Base-by-base conservation (phyloP, 306 rosid genomes). In the Geum urbanum region DNA sequence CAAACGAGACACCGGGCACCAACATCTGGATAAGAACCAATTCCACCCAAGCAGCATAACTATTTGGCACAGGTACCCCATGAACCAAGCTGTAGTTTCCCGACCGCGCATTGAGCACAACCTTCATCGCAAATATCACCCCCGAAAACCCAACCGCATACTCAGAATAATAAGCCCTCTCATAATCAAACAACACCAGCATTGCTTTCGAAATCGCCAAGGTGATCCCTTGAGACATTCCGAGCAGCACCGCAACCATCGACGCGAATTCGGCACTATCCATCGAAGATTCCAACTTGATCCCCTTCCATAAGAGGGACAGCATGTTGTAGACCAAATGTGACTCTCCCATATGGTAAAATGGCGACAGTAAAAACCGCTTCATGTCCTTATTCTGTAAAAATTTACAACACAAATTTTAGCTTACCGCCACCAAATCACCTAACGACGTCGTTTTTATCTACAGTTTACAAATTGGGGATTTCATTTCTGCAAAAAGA, bases 221-320 rank as follows among this genome's bases (percentile, higher is more conserved):
- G 6, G 96, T 88, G 9, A 88, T 73, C 20, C 95, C 94, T 72
- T 90, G 98, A 9, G 97, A 90, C 74, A 90, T 74, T 24, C 83
- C 76, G 9, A 94, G 87, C 1, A 94, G 66, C 13, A 83, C 71
- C 64, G 95, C 89, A 6, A 87, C 79, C 92, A 87, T 88, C 32
- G 97, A 85, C 19, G 95, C 86, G 52, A 82, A 94, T 37, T 87
- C 70, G 0, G 60, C 6, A 53, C 95, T 88, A 37, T 92, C 89
- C 91, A 90, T 85, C 2, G 97, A 74, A 3, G 63, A 71, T 70
- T 94, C 98, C 55, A 94, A 74, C 16, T 83, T 90, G 61, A 87
- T 81, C 40, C 98, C 98, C 68, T 90, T 94, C 98, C 98, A 94
- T 39, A 94, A 79, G 58, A 94, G 96, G 3, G 97, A 94, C 20